Base-by-base conservation (phyloP, 2,329 filamentous ascomycete genomes). In the Ascomycota sp. region DNA sequence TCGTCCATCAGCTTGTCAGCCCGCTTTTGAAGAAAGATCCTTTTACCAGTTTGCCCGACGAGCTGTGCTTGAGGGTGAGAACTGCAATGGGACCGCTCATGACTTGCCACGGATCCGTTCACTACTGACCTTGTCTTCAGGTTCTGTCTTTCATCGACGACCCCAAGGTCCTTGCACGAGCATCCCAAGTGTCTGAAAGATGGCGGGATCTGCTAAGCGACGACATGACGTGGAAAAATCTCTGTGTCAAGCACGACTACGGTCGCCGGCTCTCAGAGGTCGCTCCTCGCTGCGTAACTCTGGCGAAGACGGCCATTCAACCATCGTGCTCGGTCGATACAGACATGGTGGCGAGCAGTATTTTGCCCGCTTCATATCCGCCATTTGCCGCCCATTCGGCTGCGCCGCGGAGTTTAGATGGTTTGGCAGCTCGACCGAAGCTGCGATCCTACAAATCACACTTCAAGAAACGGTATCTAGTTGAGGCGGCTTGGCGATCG, bases 71-170 rank as follows among this genome's bases (percentile, higher is more conserved):
- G 39, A 66, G 83, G 47, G 82, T 91, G 67, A 50, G 75, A 56
- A 9, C 28, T n/a, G 7, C n/a, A 5, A 11, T 25, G 10, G 6
- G 13, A 24, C 12, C 11, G 12, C 9, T 13, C 16, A 21, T 21
- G 16, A 21, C 16, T 5, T 21, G 16, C 16, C 30, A 9, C 6
- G 21, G 6, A 9, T 25, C 30, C 21, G 4, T 11, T 9, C 21
- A 9, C 30, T 24, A 11, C 11, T 12, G 29, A 6, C 21, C 8
- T 24, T 21, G 6, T 21, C 33, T 34, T 4, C 47, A 92, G 78
- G 80, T 98, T 41, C 64, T 98, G 33, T 92, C 86, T 30, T 98
- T 92, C 51, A 86, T 98, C 48, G 89, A 98, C 47, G 89, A 98
- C 48, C 84, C 89, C 1, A 89, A 84, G 51, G 91, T 91, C 3